phyloP scores from a whole-genome alignment of 768 basidiomycete genomes.

The Tulasnella sp. region DNA sequence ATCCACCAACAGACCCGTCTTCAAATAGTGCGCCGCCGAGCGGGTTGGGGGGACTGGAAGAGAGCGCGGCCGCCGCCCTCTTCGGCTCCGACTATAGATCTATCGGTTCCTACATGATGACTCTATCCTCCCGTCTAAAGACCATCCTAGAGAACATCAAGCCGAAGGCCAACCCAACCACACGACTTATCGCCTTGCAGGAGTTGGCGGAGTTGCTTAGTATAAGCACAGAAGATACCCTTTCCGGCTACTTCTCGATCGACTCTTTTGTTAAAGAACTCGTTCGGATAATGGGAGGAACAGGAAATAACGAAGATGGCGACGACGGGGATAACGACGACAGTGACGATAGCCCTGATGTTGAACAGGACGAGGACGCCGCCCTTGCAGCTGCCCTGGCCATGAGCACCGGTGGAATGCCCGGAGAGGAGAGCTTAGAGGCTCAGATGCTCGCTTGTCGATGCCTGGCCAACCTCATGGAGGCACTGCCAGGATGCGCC shows the following conservation, averaged over 20 bases:
- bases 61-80: conserved; percentile 31
- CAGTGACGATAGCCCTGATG: conserved; percentile 17
- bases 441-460: conserved; percentile 94
- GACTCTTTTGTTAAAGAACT: conserved; percentile 89
- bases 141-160: conserved; percentile 86
- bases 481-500: conserved; percentile 95
- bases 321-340: conserved; percentile 25
- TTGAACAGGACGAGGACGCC: conserved; percentile 63
- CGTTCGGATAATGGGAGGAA: conserved; percentile 71
- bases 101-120: conserved; percentile 88
- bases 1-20: conserved; percentile 20
- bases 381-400: conserved; percentile 83
- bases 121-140: conserved; percentile 80
- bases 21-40: conserved; percentile 1
- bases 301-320: conserved; percentile 16
- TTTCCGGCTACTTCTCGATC: conserved; percentile 92
- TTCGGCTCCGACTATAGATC: conserved; percentile 70
- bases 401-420: conserved; percentile 61
- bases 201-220: conserved; percentile 91
- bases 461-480: conserved; percentile 96
- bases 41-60: conserved; percentile 34
- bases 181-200: conserved; percentile 81
- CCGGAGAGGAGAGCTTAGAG: conserved; percentile 70
- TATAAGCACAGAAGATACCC: conserved; percentile 94
- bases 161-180: conserved; percentile 71